phyloP scores from a whole-genome alignment of 345 rosid genomes.

The Heritiera fomes region DNA sequence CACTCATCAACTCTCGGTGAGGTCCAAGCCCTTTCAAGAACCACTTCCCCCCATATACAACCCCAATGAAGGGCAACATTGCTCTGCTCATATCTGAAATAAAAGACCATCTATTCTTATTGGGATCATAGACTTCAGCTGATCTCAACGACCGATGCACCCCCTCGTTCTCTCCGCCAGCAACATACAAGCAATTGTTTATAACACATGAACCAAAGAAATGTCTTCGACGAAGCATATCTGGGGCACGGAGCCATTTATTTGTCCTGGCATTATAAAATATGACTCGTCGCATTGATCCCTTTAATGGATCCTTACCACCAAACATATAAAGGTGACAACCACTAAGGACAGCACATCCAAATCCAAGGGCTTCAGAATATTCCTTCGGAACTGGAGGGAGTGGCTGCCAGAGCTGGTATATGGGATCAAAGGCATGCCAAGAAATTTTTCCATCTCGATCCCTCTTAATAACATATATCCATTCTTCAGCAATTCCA shows the following conservation, averaged over 20 bases:
- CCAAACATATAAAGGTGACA: conserved; percentile 81
- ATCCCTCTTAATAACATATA: conserved; percentile 69
- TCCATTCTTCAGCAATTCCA: conserved; percentile 77
- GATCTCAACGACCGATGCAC: conserved; percentile 65
- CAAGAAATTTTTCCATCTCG: conserved; percentile 73
- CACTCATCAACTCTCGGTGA: conserved; percentile 68
- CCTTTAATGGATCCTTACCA: conserved; percentile 71
- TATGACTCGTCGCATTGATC: conserved; percentile 76
- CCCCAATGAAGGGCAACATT: conserved; percentile 77
- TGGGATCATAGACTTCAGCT: conserved; percentile 77
- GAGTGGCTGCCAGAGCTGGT: conserved; percentile 79
- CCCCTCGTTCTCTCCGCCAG: conserved; percentile 78
- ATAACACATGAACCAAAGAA: conserved; percentile 79
- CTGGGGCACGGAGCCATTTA: conserved; percentile 81
- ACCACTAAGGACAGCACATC: conserved; percentile 77
- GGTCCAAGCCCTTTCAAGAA: conserved; percentile 71
- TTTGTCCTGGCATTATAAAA: conserved; percentile 74
- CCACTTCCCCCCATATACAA: conserved; percentile 70
- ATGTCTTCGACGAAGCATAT: conserved; percentile 74
- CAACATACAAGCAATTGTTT: conserved; percentile 74
- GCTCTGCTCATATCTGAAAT: conserved; percentile 76
- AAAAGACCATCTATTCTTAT: conserved; percentile 73
- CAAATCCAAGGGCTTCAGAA: conserved; percentile 72
- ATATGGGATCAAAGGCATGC: conserved; percentile 76
- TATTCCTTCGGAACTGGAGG: conserved; percentile 80